phyloP scores from a whole-genome alignment of 1,284 basidiomycete genomes.

The Sanguinoderma infundibulare region DNA sequence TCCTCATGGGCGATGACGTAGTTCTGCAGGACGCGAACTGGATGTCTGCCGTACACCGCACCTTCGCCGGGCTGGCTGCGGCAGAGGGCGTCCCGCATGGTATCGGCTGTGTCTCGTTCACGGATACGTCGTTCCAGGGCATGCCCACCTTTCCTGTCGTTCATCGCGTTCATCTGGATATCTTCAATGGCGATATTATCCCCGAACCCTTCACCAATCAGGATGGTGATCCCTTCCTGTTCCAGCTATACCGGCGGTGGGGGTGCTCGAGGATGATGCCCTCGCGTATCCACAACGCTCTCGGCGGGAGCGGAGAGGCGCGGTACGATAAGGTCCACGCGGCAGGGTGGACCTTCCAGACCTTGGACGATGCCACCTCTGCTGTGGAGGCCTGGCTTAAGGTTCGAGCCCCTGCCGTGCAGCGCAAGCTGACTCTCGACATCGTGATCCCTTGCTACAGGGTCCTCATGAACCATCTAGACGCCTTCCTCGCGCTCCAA shows the following conservation, averaged over 20 bases:
- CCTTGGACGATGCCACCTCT: conserved; percentile 46
- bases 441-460: conserved; percentile 61
- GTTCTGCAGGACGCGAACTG: conserved; percentile 53
- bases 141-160: conserved; percentile 67
- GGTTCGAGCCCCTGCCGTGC: conserved; percentile 23
- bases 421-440: conserved; percentile 53
- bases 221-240: conserved; percentile 62
- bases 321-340: conserved; percentile 52
- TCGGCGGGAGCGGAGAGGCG: conserved; percentile 51
- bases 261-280: conserved; percentile 52
- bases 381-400: conserved; percentile 45
- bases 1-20: conserved; percentile 63
- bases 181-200: conserved; percentile 56
- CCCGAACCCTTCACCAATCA: conserved; percentile 60
- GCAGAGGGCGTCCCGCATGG: conserved; percentile 43
- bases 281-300: conserved; percentile 44
- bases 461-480: conserved; percentile 50
- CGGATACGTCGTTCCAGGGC: conserved; percentile 56
- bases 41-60: conserved; percentile 47
- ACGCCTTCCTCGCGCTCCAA: conserved; percentile 46
- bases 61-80: conserved; percentile 43
- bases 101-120: conserved; percentile 63
- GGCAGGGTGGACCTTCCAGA: conserved; percentile 52
- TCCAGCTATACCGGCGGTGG: conserved; percentile 63
- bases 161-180: conserved; percentile 57